Evolutionary conservation across 2,329 filamentous ascomycete species (phyloP).

Genomic region (Xylariales sp.): DNA sequence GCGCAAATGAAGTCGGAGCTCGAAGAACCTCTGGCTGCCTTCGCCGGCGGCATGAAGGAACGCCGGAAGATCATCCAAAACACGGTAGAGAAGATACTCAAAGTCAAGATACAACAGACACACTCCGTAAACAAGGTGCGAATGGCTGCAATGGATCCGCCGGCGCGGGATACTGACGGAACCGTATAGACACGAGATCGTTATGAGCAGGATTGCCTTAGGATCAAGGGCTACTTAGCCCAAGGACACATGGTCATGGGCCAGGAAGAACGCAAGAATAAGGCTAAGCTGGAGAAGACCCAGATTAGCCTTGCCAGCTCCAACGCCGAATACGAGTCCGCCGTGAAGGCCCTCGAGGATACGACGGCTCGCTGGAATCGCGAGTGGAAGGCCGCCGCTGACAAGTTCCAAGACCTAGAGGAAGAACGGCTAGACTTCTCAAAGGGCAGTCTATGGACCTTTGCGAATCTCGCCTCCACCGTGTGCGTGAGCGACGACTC

Average conservation of each 20-base stretch:
- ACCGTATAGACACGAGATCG: slow-evolving; percentile 80
- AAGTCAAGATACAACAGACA: slow-evolving; percentile 93
- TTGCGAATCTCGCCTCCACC: slow-evolving; percentile 96
- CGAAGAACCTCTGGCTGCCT: slow-evolving; percentile 91
- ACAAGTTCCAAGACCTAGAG: slow-evolving; percentile 99
- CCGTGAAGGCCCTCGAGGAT: slow-evolving; percentile 92
- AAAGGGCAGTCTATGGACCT: slow-evolving; percentile 97
- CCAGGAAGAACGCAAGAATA: slow-evolving; percentile 98
- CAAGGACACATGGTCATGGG: slow-evolving; percentile 99
- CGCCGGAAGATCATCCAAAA: slow-evolving; percentile 94
- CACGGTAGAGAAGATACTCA: slow-evolving; percentile 93
- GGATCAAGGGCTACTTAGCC: slow-evolving; percentile 97
- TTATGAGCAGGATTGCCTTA: slow-evolving; percentile 96
- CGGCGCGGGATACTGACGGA: slow-evolving; percentile 13
- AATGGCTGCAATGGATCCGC: background rate
- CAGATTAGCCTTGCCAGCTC: slow-evolving; percentile 93
- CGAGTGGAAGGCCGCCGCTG: slow-evolving; percentile 97
- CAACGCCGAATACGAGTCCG: slow-evolving; percentile 92
- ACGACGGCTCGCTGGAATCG: slow-evolving; percentile 96
- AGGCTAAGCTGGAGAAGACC: slow-evolving; percentile 98
- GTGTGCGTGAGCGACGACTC: slow-evolving; percentile 98
- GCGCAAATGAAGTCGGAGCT: slow-evolving; percentile 95
- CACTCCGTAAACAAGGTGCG: slow-evolving; percentile 88
- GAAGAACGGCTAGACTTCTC: slow-evolving; percentile 97
- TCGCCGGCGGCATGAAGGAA: slow-evolving; percentile 95